These are phyloP conservation scores for Fusarium multiceps DNA, from an alignment of 2,329 filamentous ascomycete species.

Conservation along the genomic window DNA sequence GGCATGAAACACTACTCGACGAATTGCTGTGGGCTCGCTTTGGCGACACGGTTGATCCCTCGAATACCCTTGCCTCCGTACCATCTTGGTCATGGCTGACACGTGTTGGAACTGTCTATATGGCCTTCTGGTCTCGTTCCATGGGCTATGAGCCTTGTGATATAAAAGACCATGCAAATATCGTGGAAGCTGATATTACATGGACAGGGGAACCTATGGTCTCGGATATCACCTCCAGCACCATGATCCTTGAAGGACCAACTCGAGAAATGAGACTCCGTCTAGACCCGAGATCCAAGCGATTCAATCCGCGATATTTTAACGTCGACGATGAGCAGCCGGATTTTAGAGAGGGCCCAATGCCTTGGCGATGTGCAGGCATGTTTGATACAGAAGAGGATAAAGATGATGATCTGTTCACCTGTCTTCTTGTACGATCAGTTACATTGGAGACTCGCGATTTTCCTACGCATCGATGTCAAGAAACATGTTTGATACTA, in stretches of 20 bases:
- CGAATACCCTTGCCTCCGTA: background rate
- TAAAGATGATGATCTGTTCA: background rate
- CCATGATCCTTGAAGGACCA: background rate
- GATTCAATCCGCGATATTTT: background rate
- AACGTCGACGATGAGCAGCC: background rate
- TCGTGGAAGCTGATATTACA: background rate
- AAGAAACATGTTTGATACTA: conserved; percentile 7
- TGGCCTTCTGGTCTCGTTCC: background rate
- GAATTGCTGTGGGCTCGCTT: conserved; percentile 9
- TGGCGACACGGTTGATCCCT: background rate
- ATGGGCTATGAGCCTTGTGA: background rate
- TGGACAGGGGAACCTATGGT: conserved; percentile 2
- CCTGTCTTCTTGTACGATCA: conserved; percentile 14
- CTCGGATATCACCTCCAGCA: background rate
- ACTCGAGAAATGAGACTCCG: background rate
- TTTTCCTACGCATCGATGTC: fast-evolving
- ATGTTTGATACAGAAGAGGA: conserved; percentile 2
- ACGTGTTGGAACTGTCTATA: background rate
- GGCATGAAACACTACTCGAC: background rate
- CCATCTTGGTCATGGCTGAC: conserved; percentile 28
- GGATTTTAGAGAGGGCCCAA: background rate
- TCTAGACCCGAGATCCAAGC: background rate
- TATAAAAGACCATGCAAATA: background rate
- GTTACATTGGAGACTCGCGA: background rate
- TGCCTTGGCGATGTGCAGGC: conserved; percentile 10